phyloP scores from a whole-genome alignment of 768 basidiomycete genomes.

The Ramaria rubella region DNA sequence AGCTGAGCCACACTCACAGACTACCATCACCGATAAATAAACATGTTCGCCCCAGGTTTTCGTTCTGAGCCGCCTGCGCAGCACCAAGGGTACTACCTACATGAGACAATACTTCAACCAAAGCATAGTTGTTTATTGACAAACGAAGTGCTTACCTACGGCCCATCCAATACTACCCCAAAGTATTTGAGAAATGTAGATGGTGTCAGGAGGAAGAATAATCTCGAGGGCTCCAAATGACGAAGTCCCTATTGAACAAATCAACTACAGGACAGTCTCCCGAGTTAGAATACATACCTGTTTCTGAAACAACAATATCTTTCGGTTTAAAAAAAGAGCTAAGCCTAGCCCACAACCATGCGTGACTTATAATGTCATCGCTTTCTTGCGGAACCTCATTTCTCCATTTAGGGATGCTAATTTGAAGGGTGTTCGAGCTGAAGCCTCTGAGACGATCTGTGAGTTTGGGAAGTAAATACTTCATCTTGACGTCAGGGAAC shows the following conservation, averaged over 20 bases:
- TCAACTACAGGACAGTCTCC: not conserved
- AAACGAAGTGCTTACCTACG: slow-evolving; percentile 44
- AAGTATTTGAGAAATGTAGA: slow-evolving; percentile 69
- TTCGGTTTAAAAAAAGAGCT: slow-evolving; percentile 60
- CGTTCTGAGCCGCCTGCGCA: slow-evolving; percentile 70
- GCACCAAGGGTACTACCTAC: slow-evolving; percentile 65
- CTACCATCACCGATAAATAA: slow-evolving; percentile 84
- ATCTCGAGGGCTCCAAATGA: slow-evolving; percentile 82
- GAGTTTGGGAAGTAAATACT: slow-evolving; percentile 66
- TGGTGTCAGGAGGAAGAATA: slow-evolving; percentile 61
- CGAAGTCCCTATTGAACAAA: slow-evolving; percentile 49
- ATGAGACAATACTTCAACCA: not conserved
- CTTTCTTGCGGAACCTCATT: slow-evolving; percentile 44
- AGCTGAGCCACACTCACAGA: slow-evolving; percentile 39
- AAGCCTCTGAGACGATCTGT: slow-evolving; percentile 45
- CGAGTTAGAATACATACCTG: slow-evolving; percentile 38
- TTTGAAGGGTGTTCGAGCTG: slow-evolving; percentile 32
- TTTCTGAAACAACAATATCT: slow-evolving; percentile 84
- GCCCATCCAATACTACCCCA: slow-evolving; percentile 95
- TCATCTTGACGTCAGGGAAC: slow-evolving; percentile 69
- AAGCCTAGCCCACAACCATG: slow-evolving; percentile 80
- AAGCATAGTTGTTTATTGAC: too few relatives aligned
- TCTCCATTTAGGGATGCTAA: slow-evolving; percentile 39
- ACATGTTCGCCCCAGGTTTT: slow-evolving; percentile 57
- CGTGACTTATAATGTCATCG: slow-evolving; percentile 56